Evolutionary conservation across 352 stramenopile species (phyloP).

Genomic region (Phytophthora capsici): DNA sequence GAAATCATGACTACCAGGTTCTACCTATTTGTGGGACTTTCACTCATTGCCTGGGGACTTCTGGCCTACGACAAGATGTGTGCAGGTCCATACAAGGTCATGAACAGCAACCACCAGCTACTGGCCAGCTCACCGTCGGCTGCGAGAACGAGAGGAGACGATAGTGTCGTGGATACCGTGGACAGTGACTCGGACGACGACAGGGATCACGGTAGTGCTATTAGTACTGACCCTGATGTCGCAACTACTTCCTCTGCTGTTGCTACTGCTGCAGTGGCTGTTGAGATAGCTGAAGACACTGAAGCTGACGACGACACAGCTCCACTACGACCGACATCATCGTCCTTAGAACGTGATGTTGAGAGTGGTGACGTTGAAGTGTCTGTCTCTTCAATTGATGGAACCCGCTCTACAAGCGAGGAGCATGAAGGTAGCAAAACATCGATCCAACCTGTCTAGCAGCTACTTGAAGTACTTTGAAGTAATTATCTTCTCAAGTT

Average conservation of each 20-base stretch:
- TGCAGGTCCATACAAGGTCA: slow-evolving; percentile 74
- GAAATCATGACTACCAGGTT: slow-evolving; percentile 73
- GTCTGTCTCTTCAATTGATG: background rate
- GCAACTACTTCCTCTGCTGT: background rate
- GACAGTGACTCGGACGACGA: slow-evolving; percentile 47
- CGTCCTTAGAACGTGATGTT: background rate
- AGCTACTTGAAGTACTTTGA: too few species aligned
- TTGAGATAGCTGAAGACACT: slow-evolving; percentile 21
- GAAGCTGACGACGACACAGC: slow-evolving; percentile 10
- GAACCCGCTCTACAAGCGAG: background rate
- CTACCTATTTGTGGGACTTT: slow-evolving; percentile 75
- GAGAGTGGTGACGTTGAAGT: slow-evolving; percentile 15
- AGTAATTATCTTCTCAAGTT: background rate
- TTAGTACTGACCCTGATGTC: background rate
- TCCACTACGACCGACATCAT: slow-evolving; percentile 15
- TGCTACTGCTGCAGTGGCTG: slow-evolving; percentile 5
- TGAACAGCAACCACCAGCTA: slow-evolving; percentile 78
- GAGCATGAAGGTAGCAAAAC: slow-evolving; percentile 4
- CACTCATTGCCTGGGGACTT: slow-evolving; percentile 58
- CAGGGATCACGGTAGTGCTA: slow-evolving; percentile 1
- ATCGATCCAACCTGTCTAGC: slow-evolving; percentile 36
- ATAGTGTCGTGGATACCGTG: slow-evolving; percentile 34
- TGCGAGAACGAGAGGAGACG: slow-evolving; percentile 28
- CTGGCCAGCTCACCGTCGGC: slow-evolving; percentile 64
- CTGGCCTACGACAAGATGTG: slow-evolving; percentile 84